Evolutionary conservation across 2,329 filamentous ascomycete genomes (phyloP).

Genomic region (Torrubiella hemipterigena): DNA sequence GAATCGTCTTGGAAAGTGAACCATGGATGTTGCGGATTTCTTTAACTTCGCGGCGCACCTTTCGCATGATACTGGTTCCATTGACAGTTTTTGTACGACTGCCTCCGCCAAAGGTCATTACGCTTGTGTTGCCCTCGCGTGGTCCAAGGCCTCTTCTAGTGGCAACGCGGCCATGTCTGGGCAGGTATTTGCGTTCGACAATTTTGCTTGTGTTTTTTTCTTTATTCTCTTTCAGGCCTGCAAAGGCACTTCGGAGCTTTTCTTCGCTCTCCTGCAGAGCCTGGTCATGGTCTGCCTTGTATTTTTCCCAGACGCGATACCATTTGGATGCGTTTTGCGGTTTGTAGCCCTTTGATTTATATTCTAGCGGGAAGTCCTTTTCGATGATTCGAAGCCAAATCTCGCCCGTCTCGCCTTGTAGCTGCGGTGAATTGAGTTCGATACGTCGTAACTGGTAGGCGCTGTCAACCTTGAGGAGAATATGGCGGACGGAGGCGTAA

Average conservation of each 20-base stretch:
- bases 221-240: conserved; percentile 44
- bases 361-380: conserved; percentile 59
- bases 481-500: conserved; percentile 47
- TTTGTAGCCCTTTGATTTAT: conserved; percentile 46
- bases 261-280: conserved; percentile 48
- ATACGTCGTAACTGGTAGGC: conserved; percentile 64
- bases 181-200: conserved; percentile 36
- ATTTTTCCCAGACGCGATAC: conserved; percentile 65
- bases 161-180: conserved; percentile 17
- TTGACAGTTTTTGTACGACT: conserved; percentile 39
- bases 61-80: conserved; percentile 41
- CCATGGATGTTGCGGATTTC: conserved; percentile 38
- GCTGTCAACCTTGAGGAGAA: conserved; percentile 61
- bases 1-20: conserved; percentile 24
- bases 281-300: conserved; percentile 46
- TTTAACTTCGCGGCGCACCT: conserved; percentile 42
- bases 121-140: conserved; percentile 16
- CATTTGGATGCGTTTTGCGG: conserved; percentile 59
- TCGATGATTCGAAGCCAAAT: conserved; percentile 73
- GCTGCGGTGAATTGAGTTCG: conserved; percentile 65
- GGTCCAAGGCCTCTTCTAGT: conserved; percentile 18
- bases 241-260: conserved; percentile 43
- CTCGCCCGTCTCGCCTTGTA: conserved; percentile 56
- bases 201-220: conserved; percentile 45
- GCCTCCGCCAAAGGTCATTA: conserved; percentile 32